phyloP scores from a whole-genome alignment of 345 rosid species.

The Brassica incana region DNA sequence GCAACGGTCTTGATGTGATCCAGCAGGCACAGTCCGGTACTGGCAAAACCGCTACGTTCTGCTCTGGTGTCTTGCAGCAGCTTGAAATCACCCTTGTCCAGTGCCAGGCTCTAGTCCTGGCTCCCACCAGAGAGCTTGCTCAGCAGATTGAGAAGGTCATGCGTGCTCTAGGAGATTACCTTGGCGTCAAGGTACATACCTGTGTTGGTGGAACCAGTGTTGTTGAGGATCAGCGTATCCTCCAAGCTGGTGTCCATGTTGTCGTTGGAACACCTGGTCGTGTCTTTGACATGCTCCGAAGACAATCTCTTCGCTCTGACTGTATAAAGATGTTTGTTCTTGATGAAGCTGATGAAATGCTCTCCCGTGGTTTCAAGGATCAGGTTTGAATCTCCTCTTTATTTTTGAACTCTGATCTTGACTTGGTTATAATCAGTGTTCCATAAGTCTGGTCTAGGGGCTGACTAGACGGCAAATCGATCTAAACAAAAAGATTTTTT shows the following conservation, averaged over 20 bases:
- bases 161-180: slow-evolving; percentile 85
- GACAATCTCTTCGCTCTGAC: slow-evolving; percentile 75
- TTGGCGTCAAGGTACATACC: slow-evolving; percentile 79
- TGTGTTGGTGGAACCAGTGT: slow-evolving; percentile 89
- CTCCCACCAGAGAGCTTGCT: slow-evolving; percentile 80
- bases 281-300: slow-evolving; percentile 81
- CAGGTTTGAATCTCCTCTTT: slow-evolving; percentile 47
- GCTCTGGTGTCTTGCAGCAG: slow-evolving; percentile 79
- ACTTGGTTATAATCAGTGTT: too few relatives aligned
- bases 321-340: slow-evolving; percentile 72
- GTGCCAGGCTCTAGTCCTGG: slow-evolving; percentile 77
- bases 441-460: too few relatives aligned
- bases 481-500: too few relatives aligned
- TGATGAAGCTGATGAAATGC: slow-evolving; percentile 88
- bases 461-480: too few relatives aligned
- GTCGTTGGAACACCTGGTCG: slow-evolving; percentile 87
- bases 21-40: slow-evolving; percentile 89
- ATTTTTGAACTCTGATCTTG: too few relatives aligned
- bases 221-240: slow-evolving; percentile 77
- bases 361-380: slow-evolving; percentile 85
- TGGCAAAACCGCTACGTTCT: slow-evolving; percentile 79
- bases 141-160: slow-evolving; percentile 88
- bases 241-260: slow-evolving; percentile 78
- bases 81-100: slow-evolving; percentile 63
- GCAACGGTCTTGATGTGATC: slow-evolving; percentile 77